phyloP scores from a whole-genome alignment of 2,329 filamentous ascomycete species.

The Epichloe hybrida region DNA sequence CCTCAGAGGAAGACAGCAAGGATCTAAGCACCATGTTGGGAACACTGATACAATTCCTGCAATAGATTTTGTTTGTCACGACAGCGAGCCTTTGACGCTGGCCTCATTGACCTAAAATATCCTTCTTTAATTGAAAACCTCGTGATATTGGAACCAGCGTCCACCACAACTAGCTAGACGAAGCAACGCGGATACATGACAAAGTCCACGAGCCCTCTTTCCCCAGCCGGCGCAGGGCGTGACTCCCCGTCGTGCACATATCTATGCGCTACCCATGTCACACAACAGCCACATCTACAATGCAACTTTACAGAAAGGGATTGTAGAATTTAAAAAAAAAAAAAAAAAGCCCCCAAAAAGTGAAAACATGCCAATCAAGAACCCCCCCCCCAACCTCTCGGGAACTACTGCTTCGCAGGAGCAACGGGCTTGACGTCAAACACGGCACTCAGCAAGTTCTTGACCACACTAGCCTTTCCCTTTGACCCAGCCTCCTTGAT shows the following conservation, averaged over 20 bases:
- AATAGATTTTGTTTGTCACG: conserved; percentile 10
- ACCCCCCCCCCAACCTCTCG: background rate
- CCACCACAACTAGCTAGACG: background rate
- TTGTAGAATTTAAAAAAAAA: background rate
- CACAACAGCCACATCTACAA: background rate
- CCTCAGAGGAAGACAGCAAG: conserved; percentile 44
- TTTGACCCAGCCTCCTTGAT: conserved; percentile 72
- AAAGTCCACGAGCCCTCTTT: no score
- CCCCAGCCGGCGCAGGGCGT: no score
- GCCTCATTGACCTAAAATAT: no score
- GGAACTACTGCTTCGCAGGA: conserved; percentile 18
- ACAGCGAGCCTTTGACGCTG: background rate
- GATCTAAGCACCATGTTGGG: conserved; percentile 42
- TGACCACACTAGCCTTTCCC: conserved; percentile 65
- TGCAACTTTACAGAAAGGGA: background rate
- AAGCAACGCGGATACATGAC: no score
- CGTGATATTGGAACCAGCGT: no score
- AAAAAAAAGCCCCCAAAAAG: background rate
- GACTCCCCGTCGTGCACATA: background rate
- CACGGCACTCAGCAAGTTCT: conserved; percentile 74
- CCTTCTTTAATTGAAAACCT: no score
- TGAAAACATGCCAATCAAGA: background rate
- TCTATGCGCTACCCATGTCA: background rate
- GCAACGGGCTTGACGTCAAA: conserved; percentile 65
- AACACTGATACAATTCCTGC: conserved; percentile 37